Evolutionary conservation across 495 filamentous ascomycete species (phyloP).

Genomic region (Terfezia claveryi): DNA sequence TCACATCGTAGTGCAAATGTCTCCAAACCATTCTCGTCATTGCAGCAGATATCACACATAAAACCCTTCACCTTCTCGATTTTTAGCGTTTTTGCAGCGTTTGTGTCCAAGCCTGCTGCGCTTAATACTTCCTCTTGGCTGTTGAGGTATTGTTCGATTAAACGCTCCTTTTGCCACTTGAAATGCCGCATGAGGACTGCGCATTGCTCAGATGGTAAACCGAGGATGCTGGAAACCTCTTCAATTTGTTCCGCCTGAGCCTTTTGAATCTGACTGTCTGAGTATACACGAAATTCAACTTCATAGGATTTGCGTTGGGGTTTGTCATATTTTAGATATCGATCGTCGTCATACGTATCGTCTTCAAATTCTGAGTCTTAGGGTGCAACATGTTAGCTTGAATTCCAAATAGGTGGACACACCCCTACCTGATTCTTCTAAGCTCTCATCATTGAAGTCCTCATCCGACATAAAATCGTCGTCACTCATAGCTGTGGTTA

Average conservation of each 20-base stretch:
- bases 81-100: slow-evolving; percentile 36
- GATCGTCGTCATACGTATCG: slow-evolving; percentile 40
- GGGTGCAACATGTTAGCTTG: slow-evolving; percentile 11
- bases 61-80: slow-evolving; percentile 54
- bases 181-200: slow-evolving; percentile 75
- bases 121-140: slow-evolving; percentile 53
- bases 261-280: slow-evolving; percentile 53
- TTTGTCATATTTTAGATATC: slow-evolving; percentile 57
- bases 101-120: slow-evolving; percentile 56
- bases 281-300: slow-evolving; percentile 59
- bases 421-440: slow-evolving; percentile 51
- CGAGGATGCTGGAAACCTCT: slow-evolving; percentile 73
- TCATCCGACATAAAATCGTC: slow-evolving; percentile 86
- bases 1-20: slow-evolving; percentile 91
- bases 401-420: neutral
- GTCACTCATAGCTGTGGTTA: slow-evolving; percentile 58
- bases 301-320: slow-evolving; percentile 57
- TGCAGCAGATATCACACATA: slow-evolving; percentile 86
- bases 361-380: slow-evolving; percentile 18
- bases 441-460: slow-evolving; percentile 54
- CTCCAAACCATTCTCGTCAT: slow-evolving; percentile 56
- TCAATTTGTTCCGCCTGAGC: slow-evolving; percentile 67
- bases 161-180: slow-evolving; percentile 83
- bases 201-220: slow-evolving; percentile 62
- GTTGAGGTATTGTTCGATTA: slow-evolving; percentile 94